Evolutionary conservation across 345 rosid species (phyloP).

Genomic region (Hibiscus trionum): DNA sequence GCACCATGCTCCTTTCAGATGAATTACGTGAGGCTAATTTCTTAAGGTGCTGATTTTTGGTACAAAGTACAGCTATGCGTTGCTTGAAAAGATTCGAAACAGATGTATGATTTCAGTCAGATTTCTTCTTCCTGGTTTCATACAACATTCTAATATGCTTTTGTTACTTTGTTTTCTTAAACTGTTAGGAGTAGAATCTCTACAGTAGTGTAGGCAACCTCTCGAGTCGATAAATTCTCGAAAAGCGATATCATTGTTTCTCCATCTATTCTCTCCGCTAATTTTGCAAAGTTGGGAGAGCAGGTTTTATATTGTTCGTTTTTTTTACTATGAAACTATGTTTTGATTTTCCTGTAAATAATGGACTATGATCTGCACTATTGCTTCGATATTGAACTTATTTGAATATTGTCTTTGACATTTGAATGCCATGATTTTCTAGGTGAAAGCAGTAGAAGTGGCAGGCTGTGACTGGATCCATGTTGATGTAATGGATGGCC

Average conservation of each 20-base stretch:
- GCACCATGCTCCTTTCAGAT: no score
- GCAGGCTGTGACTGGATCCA: slow-evolving; percentile 98
- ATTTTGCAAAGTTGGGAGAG: slow-evolving; percentile 83
- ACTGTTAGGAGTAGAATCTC: slow-evolving; percentile 39
- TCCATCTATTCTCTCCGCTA: slow-evolving; percentile 91
- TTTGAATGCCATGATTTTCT: slow-evolving; percentile 20
- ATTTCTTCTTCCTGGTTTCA: slow-evolving; percentile 3
- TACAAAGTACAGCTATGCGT: neutral
- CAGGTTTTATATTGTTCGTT: slow-evolving; percentile 41
- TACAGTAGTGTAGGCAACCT: slow-evolving; percentile 61
- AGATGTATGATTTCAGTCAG: neutral
- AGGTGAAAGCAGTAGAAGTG: slow-evolving; percentile 87
- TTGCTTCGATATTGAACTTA: neutral
- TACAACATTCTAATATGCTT: slow-evolving; percentile 3
- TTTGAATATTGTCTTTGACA: neutral
- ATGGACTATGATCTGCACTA: neutral
- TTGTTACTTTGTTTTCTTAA: neutral
- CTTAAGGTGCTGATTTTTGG: no score
- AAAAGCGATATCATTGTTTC: slow-evolving; percentile 85
- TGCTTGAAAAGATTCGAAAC: neutral
- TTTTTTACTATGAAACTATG: neutral
- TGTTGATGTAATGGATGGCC: no score
- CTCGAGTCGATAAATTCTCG: slow-evolving; percentile 90
- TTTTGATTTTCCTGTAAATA: neutral
- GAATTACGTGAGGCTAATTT: no score